Conservation (phyloP, 208 protist genomes). For the Trypanosomatidae sp. region DNA sequence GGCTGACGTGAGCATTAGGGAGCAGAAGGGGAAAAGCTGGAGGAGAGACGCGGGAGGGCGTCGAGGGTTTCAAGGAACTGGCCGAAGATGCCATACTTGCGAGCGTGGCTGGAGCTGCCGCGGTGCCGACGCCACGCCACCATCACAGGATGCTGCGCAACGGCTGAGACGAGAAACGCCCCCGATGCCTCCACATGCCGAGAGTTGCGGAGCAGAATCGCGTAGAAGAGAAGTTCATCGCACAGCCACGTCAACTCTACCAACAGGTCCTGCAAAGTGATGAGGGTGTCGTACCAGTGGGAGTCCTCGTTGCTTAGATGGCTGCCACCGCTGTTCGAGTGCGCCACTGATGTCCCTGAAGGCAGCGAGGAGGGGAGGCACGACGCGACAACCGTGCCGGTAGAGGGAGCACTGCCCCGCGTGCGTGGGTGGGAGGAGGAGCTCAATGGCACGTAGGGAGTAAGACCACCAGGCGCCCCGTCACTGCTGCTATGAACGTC, state of each 20-base stretch:
- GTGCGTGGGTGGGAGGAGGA: conserved; percentile 1
- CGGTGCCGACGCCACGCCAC: conserved; percentile 51
- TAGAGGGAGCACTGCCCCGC: conserved; percentile 13
- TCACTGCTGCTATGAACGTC: conserved; percentile 10
- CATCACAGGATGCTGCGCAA: conserved; percentile 72
- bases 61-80: conserved; percentile 35
- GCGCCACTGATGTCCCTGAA: not conserved
- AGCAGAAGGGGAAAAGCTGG: conserved; percentile 5
- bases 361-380: conserved; percentile 5
- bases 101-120: conserved; percentile 17
- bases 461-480: conserved; percentile 1
- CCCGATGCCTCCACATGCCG: conserved; percentile 74
- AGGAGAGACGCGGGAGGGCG: conserved; percentile 14
- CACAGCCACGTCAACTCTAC: conserved; percentile 84
- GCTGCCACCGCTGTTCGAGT: not conserved
- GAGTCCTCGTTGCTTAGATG: conserved; percentile 4
- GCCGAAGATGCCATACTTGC: conserved; percentile 39
- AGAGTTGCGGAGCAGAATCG: conserved; percentile 80
- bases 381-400: not conserved
- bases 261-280: conserved; percentile 48
- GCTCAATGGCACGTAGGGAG: not conserved
- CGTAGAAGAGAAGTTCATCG: conserved; percentile 81
- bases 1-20: not conserved
- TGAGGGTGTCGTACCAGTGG: conserved; percentile 10
- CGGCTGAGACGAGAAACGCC: conserved; percentile 61